Evolutionary conservation across 2,329 filamentous ascomycete species (phyloP).

Genomic region (Mariannaea sp.): DNA sequence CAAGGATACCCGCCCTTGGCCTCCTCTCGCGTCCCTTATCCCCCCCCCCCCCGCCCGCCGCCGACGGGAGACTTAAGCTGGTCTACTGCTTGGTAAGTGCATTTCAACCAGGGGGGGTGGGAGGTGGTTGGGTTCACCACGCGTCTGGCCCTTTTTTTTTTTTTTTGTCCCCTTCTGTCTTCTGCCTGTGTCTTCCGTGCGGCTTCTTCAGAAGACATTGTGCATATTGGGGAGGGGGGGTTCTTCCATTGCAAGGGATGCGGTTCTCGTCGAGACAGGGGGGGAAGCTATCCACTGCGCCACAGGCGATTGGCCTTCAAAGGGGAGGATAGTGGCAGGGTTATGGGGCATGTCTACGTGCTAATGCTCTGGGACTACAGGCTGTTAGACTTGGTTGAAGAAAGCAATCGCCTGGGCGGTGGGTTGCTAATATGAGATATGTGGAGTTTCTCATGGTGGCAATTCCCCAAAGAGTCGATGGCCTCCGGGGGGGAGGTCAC

Average conservation of each 20-base stretch:
- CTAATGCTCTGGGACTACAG: no score
- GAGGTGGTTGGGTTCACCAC: no score
- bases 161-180: no score
- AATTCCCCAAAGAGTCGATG: background rate
- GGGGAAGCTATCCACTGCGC: conserved; percentile 13
- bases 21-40: background rate
- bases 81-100: no score
- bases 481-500: background rate
- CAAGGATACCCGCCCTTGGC: conserved; percentile 15
- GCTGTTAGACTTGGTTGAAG: background rate
- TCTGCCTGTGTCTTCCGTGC: background rate
- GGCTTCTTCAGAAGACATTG: background rate
- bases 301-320: conserved; percentile 5
- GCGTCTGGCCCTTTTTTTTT: no score
- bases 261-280: background rate
- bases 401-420: background rate
- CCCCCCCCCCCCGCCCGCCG: conserved; percentile 3
- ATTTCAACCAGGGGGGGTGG: no score
- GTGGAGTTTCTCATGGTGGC: conserved; percentile 5
- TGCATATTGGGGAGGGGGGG: no score
- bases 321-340: background rate
- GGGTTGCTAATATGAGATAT: background rate
- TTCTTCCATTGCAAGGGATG: conserved; percentile 1
- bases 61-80: no score
- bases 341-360: background rate